Evolutionary conservation across 139 green algal species (phyloP), one percentile per base, ranked within the genome.

Genomic region (Marvania coccoides): DNA sequence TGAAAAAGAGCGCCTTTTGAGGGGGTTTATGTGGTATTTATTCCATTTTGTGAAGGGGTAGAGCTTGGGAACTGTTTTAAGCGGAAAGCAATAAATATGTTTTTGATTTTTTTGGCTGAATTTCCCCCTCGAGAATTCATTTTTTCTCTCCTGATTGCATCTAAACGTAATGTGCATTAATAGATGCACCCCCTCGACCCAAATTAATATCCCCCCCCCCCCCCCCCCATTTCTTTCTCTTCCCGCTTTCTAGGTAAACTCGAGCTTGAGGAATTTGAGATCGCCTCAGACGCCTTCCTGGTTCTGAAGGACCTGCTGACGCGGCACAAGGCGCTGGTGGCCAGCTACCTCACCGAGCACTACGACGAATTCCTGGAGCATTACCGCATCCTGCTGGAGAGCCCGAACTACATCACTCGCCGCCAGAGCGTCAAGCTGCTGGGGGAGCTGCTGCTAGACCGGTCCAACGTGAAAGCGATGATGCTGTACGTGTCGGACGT

Each of bases 231-330:
- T n/a, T n/a, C n/a, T n/a, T n/a, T n/a, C n/a, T n/a, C n/a, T n/a
- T 5, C 9, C 46, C 46, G 46, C 12, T n/a, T 54, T 5, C 46
- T 54, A 5, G 46, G 24, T 26, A 88, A 91, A 38, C 82, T 97
- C 51, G 81, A 96, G 68, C 75, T 89, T 15, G 53, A 72, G 3
- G 93, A 91, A 65, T 97, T 97, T 76, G 91, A 97, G 59, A 81
- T 97, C 4, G 87, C 92, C 2, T 92, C 82, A 9, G 91, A 97
- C 67, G 91, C 90, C 5, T 96, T 96, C 63, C 59, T 68, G 39
- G 95, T 90, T 3, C 95, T 97, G 67, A 93, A 93, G 86, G 87
- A 95, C 63, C 67, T 97, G 45, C 68, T 96, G 4, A 95, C 86
- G 24, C 74, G 86, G 34, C 87, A 97, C 74, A 95, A 95, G 61